These are phyloP conservation scores for Santalum album DNA, from an alignment of 164 flowering plant genomes.

Conservation along the genomic window DNA sequence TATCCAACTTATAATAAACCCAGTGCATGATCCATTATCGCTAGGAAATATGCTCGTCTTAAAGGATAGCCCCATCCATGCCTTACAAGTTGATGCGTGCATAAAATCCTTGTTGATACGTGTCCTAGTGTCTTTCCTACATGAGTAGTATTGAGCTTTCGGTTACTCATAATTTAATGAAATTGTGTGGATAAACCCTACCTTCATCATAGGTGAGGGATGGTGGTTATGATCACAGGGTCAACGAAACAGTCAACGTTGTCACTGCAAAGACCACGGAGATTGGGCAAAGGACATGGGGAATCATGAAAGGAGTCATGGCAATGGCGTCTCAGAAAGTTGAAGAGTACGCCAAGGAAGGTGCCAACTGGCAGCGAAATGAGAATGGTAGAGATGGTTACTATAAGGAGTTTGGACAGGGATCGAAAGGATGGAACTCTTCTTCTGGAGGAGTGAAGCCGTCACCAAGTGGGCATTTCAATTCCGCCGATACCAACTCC, in stretches of 20 bases:
- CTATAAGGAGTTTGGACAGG: slow-evolving; percentile 56
- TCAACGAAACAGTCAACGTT: slow-evolving; percentile 91
- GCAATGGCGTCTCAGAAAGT: slow-evolving; percentile 96
- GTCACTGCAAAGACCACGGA: slow-evolving; percentile 86
- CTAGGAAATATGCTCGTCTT: no score
- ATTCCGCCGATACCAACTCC: slow-evolving; percentile 40
- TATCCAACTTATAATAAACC: no score
- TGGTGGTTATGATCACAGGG: slow-evolving; percentile 88
- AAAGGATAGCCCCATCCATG: no score
- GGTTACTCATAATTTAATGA: no score
- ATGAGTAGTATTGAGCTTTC: no score
- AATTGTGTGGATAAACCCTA: no score
- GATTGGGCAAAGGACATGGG: slow-evolving; percentile 95
- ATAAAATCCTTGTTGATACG: no score
- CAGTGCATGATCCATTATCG: no score
- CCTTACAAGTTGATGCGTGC: no score
- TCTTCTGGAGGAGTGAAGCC: slow-evolving; percentile 29
- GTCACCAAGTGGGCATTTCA: slow-evolving; percentile 27
- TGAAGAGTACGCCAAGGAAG: slow-evolving; percentile 79
- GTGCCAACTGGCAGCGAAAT: slow-evolving; percentile 48
- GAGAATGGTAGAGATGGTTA: slow-evolving; percentile 48
- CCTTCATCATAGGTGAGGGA: slow-evolving; percentile 65
- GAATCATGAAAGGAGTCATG: slow-evolving; percentile 94
- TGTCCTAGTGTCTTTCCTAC: no score
- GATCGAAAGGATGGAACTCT: slow-evolving; percentile 49